Base-by-base conservation (phyloP, 1,284 basidiomycete species). In the Rhizoctonia solani region DNA sequence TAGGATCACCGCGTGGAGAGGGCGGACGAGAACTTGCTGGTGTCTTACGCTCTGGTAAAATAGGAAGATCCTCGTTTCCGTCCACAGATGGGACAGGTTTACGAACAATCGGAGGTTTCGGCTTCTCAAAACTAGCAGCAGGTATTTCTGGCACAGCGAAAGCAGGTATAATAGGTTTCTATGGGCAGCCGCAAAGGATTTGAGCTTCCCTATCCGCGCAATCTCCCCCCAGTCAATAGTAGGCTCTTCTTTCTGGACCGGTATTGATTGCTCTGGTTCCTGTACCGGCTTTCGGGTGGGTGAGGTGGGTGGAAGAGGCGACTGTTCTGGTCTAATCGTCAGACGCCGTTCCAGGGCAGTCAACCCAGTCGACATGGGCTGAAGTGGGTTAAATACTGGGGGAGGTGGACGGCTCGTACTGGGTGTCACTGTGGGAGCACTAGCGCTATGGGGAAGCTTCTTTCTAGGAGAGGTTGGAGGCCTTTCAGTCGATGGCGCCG, bases 171-270 rank as follows among this genome's bases (percentile, higher is more conserved):
- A 37, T 23, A n/a, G 56, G 56, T 34, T 59, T 59, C 42, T 59
- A 6, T 42, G 4, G 8, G 42, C 56, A 13, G 49, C 29, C 1
- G 56, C 56, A 49, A 59, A 59, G 25, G 56, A 59, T 25, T 59
- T 59, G 23, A 59, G 44, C 42, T 59, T 59, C 4, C 56, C 56
- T 3, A 59, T 49, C 8, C 56, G 42, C n/a, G 56, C 56, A 32
- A 59, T 34, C 44, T 46, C 56, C 32, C 56, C 56, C 56, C 56
- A 59, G 30, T 59, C 56, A 23, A 59, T 59, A 3, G 56, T 59
- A 16, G 56, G 42, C 4, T 37, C 44, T 6, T 25, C 27, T 21
- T 59, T 30, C n/a, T 14, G 27, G 16, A 23, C 14, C n/a, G 42
- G 56, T 30, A 30, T 21, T 1, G 56, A 29, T 9, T 29, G 13